Base-by-base conservation (phyloP, 768 basidiomycete species). In the Kwoniella pini region DNA sequence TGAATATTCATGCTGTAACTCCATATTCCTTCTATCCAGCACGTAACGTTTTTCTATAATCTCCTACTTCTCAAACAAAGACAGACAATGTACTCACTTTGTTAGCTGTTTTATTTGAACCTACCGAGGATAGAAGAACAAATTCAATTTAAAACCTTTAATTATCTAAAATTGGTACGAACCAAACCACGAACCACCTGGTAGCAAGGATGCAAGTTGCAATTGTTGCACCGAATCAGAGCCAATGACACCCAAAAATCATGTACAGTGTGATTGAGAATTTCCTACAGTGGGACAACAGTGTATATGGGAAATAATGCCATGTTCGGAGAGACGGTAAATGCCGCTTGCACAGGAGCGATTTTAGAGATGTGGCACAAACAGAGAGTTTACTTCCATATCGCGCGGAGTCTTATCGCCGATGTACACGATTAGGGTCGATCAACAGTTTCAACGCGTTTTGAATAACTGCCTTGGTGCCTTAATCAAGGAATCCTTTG, bases 81-180 rank as follows among this genome's bases (percentile, higher is more conserved):
- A n/a, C 42, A 58, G 46, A 40, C 19, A 4, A 27, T 51, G 28
- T 17, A 61, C 59, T 61, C 59, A 61, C 59, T 61, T 53, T 61
- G 59, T 61, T 54, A 61, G 59, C 44, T 61, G 12, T 33, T 44
- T 59, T 40, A n/a, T 19, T 51, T 50, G 49, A 53, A 59, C 49
- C 49, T 51, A 52, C 57, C 57, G 49, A 59, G 43, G 30, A 57
- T 44, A 42, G 39, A 43, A 39, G 42, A 50, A 36, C 39, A 49
- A 58, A 28, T 28, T n/a, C 24, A 19, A 51, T 10, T 44, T 17
- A 26, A 57, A 57, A 17, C 44, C 36, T 24, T 45, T 22, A 49
- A 36, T 46, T 30, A 15, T 33, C 27, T 43, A 31, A 28, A 28
- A 17, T 19, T 42, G 19, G 40, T 42, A 19, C 40, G 19, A 42